A percentile compares a stretch with the other conserved stretches of the same genome.
phyloP scores from a whole-genome alignment of 2,329 filamentous ascomycete species.

The Parasarocladium wereldwijsianum region DNA sequence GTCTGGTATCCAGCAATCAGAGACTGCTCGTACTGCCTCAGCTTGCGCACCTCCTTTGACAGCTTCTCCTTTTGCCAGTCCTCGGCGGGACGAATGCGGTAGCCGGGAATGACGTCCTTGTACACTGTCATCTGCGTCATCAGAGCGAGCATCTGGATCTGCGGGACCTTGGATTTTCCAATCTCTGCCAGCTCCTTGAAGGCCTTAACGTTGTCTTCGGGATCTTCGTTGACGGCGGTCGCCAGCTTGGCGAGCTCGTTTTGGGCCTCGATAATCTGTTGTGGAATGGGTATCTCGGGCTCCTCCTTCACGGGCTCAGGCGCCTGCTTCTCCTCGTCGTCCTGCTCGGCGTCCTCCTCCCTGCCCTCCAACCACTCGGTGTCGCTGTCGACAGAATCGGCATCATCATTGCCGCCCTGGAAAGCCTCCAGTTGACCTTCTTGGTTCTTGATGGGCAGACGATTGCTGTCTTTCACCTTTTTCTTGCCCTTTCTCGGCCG shows the following conservation, averaged over 20 bases:
- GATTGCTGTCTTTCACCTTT: slow-evolving; percentile 44
- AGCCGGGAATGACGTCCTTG: slow-evolving; percentile 92
- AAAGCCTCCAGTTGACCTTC: slow-evolving; percentile 57
- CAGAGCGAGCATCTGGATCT: slow-evolving; percentile 74
- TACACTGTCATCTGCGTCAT: slow-evolving; percentile 81
- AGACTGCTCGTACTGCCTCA: slow-evolving; percentile 76
- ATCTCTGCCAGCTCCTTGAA: slow-evolving; percentile 68
- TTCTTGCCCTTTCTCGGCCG: slow-evolving; percentile 68
- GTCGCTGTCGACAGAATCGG: slow-evolving; percentile 43
- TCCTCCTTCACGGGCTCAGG: slow-evolving; percentile 29
- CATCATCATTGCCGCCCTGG: slow-evolving; percentile 39
- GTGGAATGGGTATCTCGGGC: slow-evolving; percentile 54
- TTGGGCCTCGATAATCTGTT: slow-evolving; percentile 77
- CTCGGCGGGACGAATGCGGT: slow-evolving; percentile 75
- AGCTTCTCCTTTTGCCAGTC: slow-evolving; percentile 64
- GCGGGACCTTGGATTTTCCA: slow-evolving; percentile 51
- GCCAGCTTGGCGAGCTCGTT: slow-evolving; percentile 84
- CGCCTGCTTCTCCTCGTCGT: slow-evolving; percentile 25
- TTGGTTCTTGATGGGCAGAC: slow-evolving; percentile 74
- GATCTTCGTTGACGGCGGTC: slow-evolving; percentile 70
- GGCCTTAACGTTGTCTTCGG: slow-evolving; percentile 72
- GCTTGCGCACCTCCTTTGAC: slow-evolving; percentile 76
- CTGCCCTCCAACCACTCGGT: slow-evolving; percentile 49
- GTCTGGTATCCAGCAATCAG: slow-evolving; percentile 72
- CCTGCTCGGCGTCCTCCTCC: slow-evolving; percentile 29